Evolutionary conservation across 202 grass and related monocot genomes (phyloP), one percentile per base, ranked within the genome.

Genomic region (Saccharum hybrid): DNA sequence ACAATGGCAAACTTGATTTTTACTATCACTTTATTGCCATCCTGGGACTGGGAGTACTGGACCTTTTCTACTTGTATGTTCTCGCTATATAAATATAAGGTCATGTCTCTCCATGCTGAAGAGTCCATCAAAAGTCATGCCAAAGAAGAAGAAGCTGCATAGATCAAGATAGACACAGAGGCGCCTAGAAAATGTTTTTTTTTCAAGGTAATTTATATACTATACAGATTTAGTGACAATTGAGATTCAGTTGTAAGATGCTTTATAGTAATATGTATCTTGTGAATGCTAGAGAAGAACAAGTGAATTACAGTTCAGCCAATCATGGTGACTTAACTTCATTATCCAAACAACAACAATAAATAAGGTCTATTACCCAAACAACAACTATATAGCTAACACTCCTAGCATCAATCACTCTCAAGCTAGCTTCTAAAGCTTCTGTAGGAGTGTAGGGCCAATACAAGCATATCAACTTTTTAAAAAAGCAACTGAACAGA

Each of bases 31-130:
- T 80, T 4, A 81, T 94, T 76, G 91, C 87, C 57, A 70, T 86
- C 19, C 71, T 88, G 30, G 91, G 91, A 82, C 71, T 88, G 37
- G 94, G 89, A 82, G 64, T 90, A 38, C 14, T 88, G 31, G 93
- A 93, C 72, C 3, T 97, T 65, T 11, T 93, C 26, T 93, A 82
- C 57, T 96, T 26, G 56, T 88, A 43, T 97, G 86, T 68, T 86
- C 91, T 64, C 78, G 90, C 76, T 90, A 84, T 93, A 93, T 66
- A 81, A 80, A 46, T 97, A 91, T 49, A 97, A 97, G 70, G 56
- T 52, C n/a, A 82, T 90, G 87, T 48, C 79, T 15, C 46, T 21
- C 82, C 60, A 80, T 14, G 67, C 22, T 54, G 82, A 88, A 67
- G 67, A 74, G 38, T 65, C 77, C 39, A 77, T 71, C 18, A 73